phyloP scores from a whole-genome alignment of 2,329 filamentous ascomycete species.

The Phoma sp. region DNA sequence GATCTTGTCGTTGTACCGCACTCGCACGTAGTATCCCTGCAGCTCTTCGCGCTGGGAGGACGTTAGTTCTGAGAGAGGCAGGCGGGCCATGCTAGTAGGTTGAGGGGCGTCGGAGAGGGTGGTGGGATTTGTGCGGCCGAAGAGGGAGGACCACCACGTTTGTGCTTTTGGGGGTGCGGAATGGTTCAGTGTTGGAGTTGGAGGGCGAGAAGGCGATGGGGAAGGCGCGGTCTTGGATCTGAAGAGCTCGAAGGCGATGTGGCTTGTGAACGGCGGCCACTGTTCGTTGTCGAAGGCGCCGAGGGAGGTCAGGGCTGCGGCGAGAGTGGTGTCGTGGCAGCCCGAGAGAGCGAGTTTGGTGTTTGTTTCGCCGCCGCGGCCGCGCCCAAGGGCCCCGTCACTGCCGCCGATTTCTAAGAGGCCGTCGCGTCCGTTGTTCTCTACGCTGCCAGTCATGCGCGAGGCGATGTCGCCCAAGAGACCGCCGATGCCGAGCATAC shows the following conservation, averaged over 20 bases:
- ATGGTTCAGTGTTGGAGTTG: constrained; percentile 10
- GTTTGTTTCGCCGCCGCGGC: constrained; percentile 58
- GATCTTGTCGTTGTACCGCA: constrained; percentile 88
- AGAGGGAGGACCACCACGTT: constrained; percentile 49
- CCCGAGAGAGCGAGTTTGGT: constrained; percentile 82
- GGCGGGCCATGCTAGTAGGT: constrained; percentile 65
- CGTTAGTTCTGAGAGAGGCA: constrained; percentile 63
- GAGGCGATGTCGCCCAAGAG: constrained; percentile 82
- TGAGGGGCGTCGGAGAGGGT: constrained; percentile 6
- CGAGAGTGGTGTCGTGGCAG: constrained; percentile 94
- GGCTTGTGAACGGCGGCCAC: constrained; percentile 95
- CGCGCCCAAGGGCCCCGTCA: constrained; percentile 43
- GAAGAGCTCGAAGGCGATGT: constrained; percentile 91
- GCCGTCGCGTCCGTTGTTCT: constrained; percentile 46
- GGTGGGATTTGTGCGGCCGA: constrained; percentile 34
- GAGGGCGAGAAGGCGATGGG: constrained; percentile 2
- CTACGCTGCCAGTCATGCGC: constrained; percentile 52
- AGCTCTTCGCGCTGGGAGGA: constrained; percentile 66
- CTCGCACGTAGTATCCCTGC: constrained; percentile 82
- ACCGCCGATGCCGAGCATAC: constrained; percentile 84
- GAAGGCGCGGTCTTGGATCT: constrained; percentile 53
- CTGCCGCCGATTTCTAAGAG: constrained; percentile 51
- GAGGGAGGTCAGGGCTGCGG: constrained; percentile 76
- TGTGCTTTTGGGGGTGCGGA: constrained; percentile 23
- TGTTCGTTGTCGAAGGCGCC: constrained; percentile 75